Evolutionary conservation across 2,329 filamentous ascomycete species (phyloP).

Genomic region (Lecanosticta acicola): DNA sequence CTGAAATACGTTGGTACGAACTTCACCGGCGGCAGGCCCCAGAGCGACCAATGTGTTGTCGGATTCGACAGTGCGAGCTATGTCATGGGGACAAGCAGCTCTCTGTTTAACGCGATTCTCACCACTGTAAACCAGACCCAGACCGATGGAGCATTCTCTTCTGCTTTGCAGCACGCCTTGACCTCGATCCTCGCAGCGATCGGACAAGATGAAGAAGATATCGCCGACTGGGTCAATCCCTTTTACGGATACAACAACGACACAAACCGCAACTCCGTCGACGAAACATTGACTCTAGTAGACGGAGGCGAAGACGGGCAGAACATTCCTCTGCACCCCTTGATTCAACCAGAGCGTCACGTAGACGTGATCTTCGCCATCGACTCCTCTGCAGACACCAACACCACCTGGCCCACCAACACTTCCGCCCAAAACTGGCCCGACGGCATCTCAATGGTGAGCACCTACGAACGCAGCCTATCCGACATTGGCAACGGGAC

Average conservation of each 20-base stretch:
- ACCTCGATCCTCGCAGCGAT: constrained; percentile 50
- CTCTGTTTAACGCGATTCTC: constrained; percentile 76
- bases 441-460: constrained; percentile 68
- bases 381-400: constrained; percentile 70
- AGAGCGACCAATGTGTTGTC: constrained; percentile 57
- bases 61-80: constrained; percentile 81
- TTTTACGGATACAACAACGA: constrained; percentile 61
- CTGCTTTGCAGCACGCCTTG: constrained; percentile 49
- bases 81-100: constrained; percentile 79
- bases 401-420: constrained; percentile 27
- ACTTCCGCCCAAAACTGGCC: constrained; percentile 56
- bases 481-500: constrained; percentile 60
- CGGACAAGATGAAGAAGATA: constrained; percentile 59
- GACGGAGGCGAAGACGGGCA: constrained; percentile 74
- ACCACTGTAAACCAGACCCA: constrained; percentile 53
- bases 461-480: constrained; percentile 64
- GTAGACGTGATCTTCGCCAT: constrained; percentile 79
- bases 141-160: constrained; percentile 36
- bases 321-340: constrained; percentile 71
- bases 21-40: constrained; percentile 59
- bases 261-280: constrained; percentile 53
- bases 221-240: constrained; percentile 73
- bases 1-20: constrained; percentile 66
- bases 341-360: constrained; percentile 65
- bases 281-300: constrained; percentile 59